These are phyloP conservation scores for Saccharomyces hybrid DNA, from an alignment of 1,139 yeast species.

Conservation along the genomic window DNA sequence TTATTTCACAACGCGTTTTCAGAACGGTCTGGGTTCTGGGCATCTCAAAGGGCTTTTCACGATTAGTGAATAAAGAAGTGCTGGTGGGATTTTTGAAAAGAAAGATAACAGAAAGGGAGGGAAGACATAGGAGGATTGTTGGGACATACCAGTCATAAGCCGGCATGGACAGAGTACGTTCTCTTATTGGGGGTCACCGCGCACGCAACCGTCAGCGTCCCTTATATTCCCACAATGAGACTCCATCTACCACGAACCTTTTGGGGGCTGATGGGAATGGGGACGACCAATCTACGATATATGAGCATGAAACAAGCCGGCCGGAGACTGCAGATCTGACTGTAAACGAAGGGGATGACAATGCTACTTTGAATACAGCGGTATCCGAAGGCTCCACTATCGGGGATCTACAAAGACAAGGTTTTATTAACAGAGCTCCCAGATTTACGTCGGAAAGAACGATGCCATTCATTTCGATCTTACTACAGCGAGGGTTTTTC, in stretches of 20 bases:
- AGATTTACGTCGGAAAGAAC: slow-evolving; percentile 20
- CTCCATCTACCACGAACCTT: not conserved
- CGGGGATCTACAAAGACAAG: slow-evolving; percentile 23
- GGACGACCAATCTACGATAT: slow-evolving; percentile 18
- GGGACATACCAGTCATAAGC: not conserved
- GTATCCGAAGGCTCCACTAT: slow-evolving; percentile 22
- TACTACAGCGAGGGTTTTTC: slow-evolving; percentile 28
- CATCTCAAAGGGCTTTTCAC: not conserved
- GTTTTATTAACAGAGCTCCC: slow-evolving; percentile 26
- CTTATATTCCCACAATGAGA: not conserved
- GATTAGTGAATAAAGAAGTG: not conserved
- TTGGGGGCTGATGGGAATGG: not conserved
- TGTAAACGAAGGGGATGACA: slow-evolving; percentile 4
- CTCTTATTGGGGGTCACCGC: slow-evolving; percentile 11
- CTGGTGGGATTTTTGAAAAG: not conserved
- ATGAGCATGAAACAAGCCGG: slow-evolving; percentile 2
- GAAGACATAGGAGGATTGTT: not conserved
- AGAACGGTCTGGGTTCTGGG: slow-evolving; percentile 1
- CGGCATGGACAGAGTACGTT: slow-evolving; percentile 16
- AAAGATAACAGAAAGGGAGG: not conserved
- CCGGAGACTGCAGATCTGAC: not conserved
- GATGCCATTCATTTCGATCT: slow-evolving; percentile 28
- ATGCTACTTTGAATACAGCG: slow-evolving; percentile 15
- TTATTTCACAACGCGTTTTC: not conserved
- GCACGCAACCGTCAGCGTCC: not conserved